These are phyloP conservation scores for Exsudoporus frostii DNA, from an alignment of 768 basidiomycete species.

Conservation along the genomic window DNA sequence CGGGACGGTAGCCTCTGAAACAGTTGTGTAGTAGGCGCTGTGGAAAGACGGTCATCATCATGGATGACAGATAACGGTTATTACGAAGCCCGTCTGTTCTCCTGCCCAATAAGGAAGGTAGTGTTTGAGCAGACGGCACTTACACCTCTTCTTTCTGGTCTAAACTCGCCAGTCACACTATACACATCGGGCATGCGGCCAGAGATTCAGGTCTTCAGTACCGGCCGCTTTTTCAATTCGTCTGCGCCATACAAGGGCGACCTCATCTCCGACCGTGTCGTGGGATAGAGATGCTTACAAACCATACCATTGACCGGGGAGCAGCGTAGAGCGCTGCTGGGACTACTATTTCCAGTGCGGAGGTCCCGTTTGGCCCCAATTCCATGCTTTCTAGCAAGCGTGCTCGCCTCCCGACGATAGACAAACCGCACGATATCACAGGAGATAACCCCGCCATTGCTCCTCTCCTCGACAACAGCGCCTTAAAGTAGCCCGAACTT, in stretches of 20 bases:
- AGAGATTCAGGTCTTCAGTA: too few species aligned
- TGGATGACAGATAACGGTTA: background rate
- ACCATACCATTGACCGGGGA: background rate
- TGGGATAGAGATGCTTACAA: background rate
- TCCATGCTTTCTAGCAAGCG: constrained; percentile 1
- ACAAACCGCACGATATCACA: background rate
- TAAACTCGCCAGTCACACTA: too few species aligned
- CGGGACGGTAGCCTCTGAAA: background rate
- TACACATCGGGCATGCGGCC: too few species aligned
- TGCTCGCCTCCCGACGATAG: background rate
- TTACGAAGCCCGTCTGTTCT: background rate
- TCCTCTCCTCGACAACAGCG: too few species aligned
- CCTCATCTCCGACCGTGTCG: background rate
- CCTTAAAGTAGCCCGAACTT: too few species aligned
- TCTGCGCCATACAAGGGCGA: background rate
- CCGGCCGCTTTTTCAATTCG: too few species aligned
- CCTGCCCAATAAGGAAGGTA: constrained; percentile 9
- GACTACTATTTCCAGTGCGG: background rate
- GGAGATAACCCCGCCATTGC: too few species aligned
- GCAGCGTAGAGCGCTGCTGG: constrained; percentile 1
- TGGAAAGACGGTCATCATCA: background rate
- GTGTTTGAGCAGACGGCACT: background rate
- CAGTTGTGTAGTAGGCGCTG: background rate
- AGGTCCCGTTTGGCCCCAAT: background rate
- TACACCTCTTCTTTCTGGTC: too few species aligned